phyloP scores from a whole-genome alignment of 1,284 basidiomycete species.

The Ustilago bromivora region DNA sequence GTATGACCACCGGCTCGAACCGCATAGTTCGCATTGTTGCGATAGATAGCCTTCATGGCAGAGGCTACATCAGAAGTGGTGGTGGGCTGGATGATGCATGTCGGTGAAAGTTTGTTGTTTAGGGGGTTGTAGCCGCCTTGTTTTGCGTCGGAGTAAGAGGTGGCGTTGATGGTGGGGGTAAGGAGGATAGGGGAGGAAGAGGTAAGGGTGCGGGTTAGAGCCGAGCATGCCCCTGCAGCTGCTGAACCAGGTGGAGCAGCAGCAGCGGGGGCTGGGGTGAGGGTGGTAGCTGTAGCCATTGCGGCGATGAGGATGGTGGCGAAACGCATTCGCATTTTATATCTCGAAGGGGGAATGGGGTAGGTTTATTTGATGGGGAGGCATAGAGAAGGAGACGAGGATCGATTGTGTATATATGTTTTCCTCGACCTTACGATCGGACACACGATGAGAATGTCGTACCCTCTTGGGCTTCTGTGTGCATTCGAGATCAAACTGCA shows the following conservation, averaged over 20 bases:
- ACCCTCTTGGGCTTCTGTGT: no score
- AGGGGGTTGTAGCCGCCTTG: conserved; percentile 30
- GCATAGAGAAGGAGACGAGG: no score
- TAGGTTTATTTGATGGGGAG: no score
- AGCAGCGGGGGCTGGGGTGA: background rate
- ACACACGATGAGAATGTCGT: no score
- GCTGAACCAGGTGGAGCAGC: conserved; percentile 2
- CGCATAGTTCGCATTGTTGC: conserved; percentile 31
- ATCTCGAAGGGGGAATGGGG: background rate
- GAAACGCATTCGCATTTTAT: background rate
- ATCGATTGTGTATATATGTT: no score
- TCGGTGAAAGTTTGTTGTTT: conserved; percentile 28
- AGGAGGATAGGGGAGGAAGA: background rate
- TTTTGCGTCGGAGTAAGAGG: conserved; percentile 15
- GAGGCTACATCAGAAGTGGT: conserved; percentile 12
- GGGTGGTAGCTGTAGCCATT: background rate
- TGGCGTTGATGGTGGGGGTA: conserved; percentile 11
- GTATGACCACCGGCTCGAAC: conserved; percentile 56
- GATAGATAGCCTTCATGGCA: conserved; percentile 19
- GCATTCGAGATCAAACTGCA: no score
- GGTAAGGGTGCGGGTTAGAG: background rate
- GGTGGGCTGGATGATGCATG: conserved; percentile 38
- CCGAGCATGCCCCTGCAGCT: conserved; percentile 6
- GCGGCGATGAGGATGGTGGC: background rate
- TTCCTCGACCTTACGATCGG: no score